These are phyloP conservation scores for Orbilia javanica DNA, from an alignment of 2,329 filamentous ascomycete genomes.

Conservation along the genomic window DNA sequence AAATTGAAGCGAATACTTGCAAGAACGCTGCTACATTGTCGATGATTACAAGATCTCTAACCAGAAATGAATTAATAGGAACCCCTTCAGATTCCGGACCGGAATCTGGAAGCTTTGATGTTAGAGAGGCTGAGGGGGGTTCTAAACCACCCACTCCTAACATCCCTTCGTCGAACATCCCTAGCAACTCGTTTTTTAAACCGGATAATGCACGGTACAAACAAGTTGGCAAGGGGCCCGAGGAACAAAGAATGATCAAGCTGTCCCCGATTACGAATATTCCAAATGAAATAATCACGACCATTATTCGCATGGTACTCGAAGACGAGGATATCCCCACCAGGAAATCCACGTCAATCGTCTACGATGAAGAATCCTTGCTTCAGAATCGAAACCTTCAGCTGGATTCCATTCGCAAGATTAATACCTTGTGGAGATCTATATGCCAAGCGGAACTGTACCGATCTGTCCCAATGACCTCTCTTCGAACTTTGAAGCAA, in stretches of 20 bases:
- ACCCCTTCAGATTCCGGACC: background rate
- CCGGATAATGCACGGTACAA: conserved; percentile 45
- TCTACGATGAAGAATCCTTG: conserved; percentile 37
- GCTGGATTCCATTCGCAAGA: conserved; percentile 38
- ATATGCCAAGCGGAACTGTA: conserved; percentile 43
- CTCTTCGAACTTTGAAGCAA: conserved; percentile 2
- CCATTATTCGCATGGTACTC: conserved; percentile 30
- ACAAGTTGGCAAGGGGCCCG: conserved; percentile 11
- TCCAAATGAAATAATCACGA: conserved; percentile 36
- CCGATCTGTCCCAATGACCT: conserved; percentile 38
- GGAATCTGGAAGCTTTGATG: background rate
- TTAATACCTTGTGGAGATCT: conserved; percentile 40
- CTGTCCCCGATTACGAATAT: conserved; percentile 16
- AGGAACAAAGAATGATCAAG: background rate
- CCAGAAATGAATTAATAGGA: background rate
- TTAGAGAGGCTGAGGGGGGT: background rate
- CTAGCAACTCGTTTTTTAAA: conserved; percentile 15
- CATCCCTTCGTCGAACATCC: background rate
- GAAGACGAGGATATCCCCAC: background rate
- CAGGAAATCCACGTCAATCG: background rate
- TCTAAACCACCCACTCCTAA: background rate
- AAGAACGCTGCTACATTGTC: background rate
- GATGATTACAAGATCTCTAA: background rate
- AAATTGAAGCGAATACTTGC: background rate
- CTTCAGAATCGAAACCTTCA: conserved; percentile 27